phyloP scores from a whole-genome alignment of 805 yeast species.

The Maudiozyma bulderi region DNA sequence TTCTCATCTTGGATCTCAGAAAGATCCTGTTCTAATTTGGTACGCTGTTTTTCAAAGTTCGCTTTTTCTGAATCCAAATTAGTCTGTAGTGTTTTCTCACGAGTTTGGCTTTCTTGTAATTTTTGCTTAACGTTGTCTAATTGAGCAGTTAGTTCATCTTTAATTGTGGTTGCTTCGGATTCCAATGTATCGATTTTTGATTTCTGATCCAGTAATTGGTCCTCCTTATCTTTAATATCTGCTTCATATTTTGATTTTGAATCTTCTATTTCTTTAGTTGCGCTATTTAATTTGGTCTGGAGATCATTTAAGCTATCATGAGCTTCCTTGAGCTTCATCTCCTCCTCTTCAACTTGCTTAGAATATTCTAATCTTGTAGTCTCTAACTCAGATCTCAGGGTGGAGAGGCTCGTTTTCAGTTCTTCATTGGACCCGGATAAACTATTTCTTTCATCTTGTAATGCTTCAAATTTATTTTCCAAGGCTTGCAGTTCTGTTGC shows the following conservation, averaged over 20 bases:
- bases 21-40: neutral
- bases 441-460: slow-evolving; percentile 3
- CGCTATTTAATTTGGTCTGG: too few species aligned
- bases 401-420: neutral
- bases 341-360: too few species aligned
- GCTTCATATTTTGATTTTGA: neutral
- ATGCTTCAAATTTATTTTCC: neutral
- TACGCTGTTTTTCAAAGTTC: neutral
- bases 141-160: neutral
- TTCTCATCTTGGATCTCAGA: neutral
- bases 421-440: neutral
- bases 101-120: neutral
- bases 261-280: neutral
- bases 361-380: too few species aligned
- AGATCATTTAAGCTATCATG: too few species aligned
- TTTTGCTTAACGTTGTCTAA: neutral
- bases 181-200: neutral
- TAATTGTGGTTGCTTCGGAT: neutral
- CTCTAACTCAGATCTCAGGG: too few species aligned
- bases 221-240: neutral
- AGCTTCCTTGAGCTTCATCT: too few species aligned
- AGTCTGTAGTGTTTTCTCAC: neutral
- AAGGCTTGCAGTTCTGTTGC: neutral
- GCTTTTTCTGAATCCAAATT: neutral
- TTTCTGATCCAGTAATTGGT: neutral